Evolutionary conservation across 2,329 filamentous ascomycete species (phyloP), one percentile per base, ranked within the genome.

Genomic region (Fusarium sp.): DNA sequence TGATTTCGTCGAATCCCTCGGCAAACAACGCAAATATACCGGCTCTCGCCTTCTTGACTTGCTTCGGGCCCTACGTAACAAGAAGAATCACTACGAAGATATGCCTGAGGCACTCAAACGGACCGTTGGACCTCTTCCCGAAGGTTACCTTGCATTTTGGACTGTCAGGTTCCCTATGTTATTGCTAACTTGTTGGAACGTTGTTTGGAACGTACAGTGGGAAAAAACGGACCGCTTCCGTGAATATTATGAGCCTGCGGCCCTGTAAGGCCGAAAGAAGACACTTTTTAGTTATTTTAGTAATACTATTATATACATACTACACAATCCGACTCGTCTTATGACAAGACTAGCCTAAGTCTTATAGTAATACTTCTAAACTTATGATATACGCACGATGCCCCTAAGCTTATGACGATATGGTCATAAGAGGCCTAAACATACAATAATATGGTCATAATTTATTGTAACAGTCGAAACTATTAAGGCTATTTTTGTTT

Each of bases 1-100:
- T 59, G 90, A 92, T 36, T 98, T 98, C 80, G 91, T 97, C 68
- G 94, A 97, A 42, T 95, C 92, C 5, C 87, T 98, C 11, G 95
- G 94, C 65, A 97, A 97, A 83, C 95, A 98, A 83, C 90, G 95
- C 78, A 98, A 97, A 82, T 99, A 99, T 82, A 96, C 93, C 1
- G 95, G 95, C 1, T 88, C 89, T 3, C 89, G 90, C 50, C 88
- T 99, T 79, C 83, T 99, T 60, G 96, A 99, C 81, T 86, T 99
- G 27, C 84, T 99, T 25, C 89, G 96, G 4, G 96, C 95, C 3
- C 84, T 99, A 62, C 88, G 96, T 29, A 99, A 99, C 83, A 99
- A 99, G 88, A 93, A 93, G 77, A 97, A 98, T 72, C 96, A 99
- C 79, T 99, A 98, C 80, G 95, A 97, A 78, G 96, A 99, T 80